These are phyloP conservation scores for Ophiostoma himal-ulmi DNA, from an alignment of 2,329 filamentous ascomycete species.

Conservation along the genomic window DNA sequence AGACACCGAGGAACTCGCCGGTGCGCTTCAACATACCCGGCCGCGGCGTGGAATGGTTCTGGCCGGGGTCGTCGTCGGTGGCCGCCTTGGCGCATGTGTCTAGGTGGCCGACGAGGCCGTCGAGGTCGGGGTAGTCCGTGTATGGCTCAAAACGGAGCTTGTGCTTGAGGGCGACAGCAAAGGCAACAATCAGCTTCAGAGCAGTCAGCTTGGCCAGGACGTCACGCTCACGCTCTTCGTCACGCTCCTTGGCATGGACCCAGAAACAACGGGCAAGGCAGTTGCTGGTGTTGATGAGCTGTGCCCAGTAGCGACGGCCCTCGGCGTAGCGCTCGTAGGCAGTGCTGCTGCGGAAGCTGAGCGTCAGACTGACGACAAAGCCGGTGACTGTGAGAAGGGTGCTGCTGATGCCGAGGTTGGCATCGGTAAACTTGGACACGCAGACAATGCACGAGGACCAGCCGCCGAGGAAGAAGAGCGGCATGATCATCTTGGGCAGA, in stretches of 20 bases:
- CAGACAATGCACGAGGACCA: conserved; percentile 63
- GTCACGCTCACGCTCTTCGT: conserved; percentile 54
- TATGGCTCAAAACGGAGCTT: conserved; percentile 68
- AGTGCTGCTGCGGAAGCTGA: conserved; percentile 72
- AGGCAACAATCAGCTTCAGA: conserved; percentile 64
- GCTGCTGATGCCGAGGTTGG: conserved; percentile 50
- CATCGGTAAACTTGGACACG: conserved; percentile 19
- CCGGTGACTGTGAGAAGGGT: conserved; percentile 71
- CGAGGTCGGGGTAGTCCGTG: conserved; percentile 60
- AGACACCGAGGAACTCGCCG: conserved; percentile 61
- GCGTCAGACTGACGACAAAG: conserved; percentile 72
- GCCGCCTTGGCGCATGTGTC: conserved; percentile 56
- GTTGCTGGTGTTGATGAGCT: conserved; percentile 56
- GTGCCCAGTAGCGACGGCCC: conserved; percentile 51
- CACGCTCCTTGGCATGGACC: conserved; percentile 64
- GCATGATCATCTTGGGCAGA: conserved; percentile 64
- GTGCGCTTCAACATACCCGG: conserved; percentile 44
- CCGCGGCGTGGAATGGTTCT: conserved; percentile 30
- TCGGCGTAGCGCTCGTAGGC: conserved; percentile 64
- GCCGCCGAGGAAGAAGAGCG: conserved; percentile 53
- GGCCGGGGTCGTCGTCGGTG: conserved; percentile 35
- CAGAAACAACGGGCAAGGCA: conserved; percentile 72
- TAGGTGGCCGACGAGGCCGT: conserved; percentile 55
- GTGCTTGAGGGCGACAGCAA: conserved; percentile 65
- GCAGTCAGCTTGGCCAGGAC: conserved; percentile 60